phyloP scores from a whole-genome alignment of 116 monocot genomes.

The Dioscorea cayenensis region DNA sequence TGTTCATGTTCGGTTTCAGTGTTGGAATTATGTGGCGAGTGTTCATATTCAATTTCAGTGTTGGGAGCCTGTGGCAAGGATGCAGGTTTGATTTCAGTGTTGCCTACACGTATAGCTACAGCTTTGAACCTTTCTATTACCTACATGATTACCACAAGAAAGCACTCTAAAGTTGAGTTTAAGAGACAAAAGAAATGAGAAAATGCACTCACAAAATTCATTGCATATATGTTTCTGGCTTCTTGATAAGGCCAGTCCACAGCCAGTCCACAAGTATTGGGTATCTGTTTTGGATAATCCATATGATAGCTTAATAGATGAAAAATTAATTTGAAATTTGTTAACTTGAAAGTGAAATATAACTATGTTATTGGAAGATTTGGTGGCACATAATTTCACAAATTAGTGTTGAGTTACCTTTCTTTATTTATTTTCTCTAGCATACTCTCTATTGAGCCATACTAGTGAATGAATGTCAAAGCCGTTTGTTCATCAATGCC shows the following conservation, averaged over 20 bases:
- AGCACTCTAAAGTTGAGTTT: neutral
- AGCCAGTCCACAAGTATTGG: conserved; percentile 95
- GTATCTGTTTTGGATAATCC: conserved; percentile 38
- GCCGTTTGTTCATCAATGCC: conserved; percentile 97
- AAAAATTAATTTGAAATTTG: no score
- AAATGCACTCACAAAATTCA: conserved; percentile 39
- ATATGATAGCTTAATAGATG: neutral
- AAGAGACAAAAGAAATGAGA: neutral
- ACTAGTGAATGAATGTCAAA: conserved; percentile 89
- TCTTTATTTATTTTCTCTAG: conserved; percentile 96
- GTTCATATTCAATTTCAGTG: no score
- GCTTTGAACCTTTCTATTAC: conserved; percentile 88
- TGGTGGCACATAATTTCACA: neutral
- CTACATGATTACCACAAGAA: conserved; percentile 16
- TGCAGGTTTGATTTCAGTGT: no score
- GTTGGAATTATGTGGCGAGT: no score
- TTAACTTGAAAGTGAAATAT: no score
- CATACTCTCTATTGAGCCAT: conserved; percentile 89
- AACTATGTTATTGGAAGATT: no score
- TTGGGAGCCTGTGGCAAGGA: no score
- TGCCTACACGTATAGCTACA: no score
- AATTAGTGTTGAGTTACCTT: conserved; percentile 31
- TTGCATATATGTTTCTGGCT: conserved; percentile 76
- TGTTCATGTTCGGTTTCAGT: no score
- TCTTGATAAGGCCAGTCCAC: no score